Conservation (phyloP, 805 yeast species). For the Millerozyma acaciae region DNA sequence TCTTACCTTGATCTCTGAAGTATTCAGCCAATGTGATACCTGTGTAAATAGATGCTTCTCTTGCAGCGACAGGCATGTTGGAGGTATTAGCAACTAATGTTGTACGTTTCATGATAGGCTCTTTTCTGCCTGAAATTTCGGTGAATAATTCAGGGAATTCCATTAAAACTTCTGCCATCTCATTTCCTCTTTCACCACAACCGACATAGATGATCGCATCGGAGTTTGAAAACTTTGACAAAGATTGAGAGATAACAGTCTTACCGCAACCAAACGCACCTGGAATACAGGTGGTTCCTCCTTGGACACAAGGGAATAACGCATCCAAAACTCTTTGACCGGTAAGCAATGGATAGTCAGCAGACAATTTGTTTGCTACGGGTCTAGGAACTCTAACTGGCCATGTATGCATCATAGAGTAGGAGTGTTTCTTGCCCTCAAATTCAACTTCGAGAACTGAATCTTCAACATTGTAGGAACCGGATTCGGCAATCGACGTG, state of each 20-base stretch:
- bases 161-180: constrained; percentile 99
- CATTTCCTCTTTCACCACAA: constrained; percentile 93
- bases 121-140: constrained; percentile 87
- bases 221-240: constrained; percentile 96
- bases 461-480: constrained; percentile 88
- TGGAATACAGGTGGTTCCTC: constrained; percentile 99
- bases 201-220: constrained; percentile 96
- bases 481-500: constrained; percentile 82
- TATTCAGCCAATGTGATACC: constrained; percentile 98
- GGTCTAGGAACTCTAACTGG: constrained; percentile 99
- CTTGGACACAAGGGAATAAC: constrained; percentile 98
- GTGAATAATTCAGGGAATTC: constrained; percentile 98
- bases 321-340: constrained; percentile 99
- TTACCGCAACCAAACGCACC: constrained; percentile 99
- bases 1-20: constrained; percentile 99
- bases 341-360: constrained; percentile 91
- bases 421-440: constrained; percentile 75
- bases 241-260: constrained; percentile 95
- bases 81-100: constrained; percentile 98
- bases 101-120: constrained; percentile 99
- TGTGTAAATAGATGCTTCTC: constrained; percentile 99
- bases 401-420: constrained; percentile 98
- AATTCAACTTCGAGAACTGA: constrained; percentile 90
- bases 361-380: constrained; percentile 87
- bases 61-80: constrained; percentile 99